Conservation (phyloP, 2,329 filamentous ascomycete species). For the Pseudogymnoascus sp. region DNA sequence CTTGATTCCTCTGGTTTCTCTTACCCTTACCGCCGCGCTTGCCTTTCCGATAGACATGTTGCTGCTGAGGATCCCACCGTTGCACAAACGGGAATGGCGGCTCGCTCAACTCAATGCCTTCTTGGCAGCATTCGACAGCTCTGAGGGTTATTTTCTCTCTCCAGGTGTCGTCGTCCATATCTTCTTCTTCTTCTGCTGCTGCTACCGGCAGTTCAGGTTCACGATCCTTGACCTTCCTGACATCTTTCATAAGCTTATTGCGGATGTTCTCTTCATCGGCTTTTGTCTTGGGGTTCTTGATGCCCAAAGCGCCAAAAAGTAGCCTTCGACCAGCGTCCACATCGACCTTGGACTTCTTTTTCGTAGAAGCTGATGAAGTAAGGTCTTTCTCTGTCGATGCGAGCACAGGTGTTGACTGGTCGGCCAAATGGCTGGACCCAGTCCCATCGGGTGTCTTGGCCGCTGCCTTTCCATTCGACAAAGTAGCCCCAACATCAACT, state of each 20-base stretch:
- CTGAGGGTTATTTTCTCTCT: slow-evolving; percentile 64
- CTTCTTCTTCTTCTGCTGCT: slow-evolving; percentile 27
- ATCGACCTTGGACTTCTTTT: background rate
- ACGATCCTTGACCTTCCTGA: slow-evolving; percentile 30
- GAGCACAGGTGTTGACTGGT: background rate
- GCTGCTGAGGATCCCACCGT: slow-evolving; percentile 77
- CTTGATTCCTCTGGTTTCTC: slow-evolving; percentile 36
- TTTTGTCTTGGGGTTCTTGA: slow-evolving; percentile 62
- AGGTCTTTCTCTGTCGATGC: background rate
- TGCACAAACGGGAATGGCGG: slow-evolving; percentile 89
- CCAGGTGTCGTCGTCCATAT: slow-evolving; percentile 60
- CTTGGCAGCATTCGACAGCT: slow-evolving; percentile 79
- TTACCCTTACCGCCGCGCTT: slow-evolving; percentile 45
- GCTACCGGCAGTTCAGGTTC: slow-evolving; percentile 16
- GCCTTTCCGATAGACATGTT: slow-evolving; percentile 38
- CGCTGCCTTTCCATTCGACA: background rate
- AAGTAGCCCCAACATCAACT: slow-evolving; percentile 41
- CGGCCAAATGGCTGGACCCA: background rate
- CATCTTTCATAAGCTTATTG: slow-evolving; percentile 51
- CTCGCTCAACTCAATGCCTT: slow-evolving; percentile 59
- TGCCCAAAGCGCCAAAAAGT: slow-evolving; percentile 65
- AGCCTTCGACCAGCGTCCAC: slow-evolving; percentile 44
- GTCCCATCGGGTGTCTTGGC: background rate
- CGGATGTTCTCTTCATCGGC: slow-evolving; percentile 60
- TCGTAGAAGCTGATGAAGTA: background rate